phyloP scores from a whole-genome alignment of 257 asterid genomes.

The Cinchona pubescens region DNA sequence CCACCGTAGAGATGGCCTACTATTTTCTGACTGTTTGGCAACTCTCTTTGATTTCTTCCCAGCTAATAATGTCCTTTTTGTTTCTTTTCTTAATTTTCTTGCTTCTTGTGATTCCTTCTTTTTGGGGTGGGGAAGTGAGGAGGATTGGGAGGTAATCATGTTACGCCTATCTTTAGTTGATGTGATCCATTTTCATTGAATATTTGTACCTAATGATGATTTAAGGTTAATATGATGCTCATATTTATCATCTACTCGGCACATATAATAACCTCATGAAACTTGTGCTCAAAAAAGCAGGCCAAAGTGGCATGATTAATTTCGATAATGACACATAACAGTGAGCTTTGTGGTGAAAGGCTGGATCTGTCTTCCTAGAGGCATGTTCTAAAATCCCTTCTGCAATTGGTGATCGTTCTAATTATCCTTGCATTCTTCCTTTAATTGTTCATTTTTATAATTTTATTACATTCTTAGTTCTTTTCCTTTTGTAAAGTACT shows the following conservation, averaged over 20 bases:
- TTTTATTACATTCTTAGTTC: not conserved
- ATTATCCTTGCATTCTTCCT: not conserved
- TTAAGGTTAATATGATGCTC: not conserved
- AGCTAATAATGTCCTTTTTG: not conserved
- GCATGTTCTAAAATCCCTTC: slow-evolving; percentile 19
- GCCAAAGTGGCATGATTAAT: slow-evolving; percentile 39
- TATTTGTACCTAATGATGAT: not conserved
- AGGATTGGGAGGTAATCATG: not conserved
- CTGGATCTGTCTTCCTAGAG: slow-evolving; percentile 13
- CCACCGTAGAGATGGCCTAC: not conserved
- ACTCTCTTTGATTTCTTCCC: not conserved
- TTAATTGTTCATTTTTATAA: not conserved
- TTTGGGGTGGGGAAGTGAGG: not conserved
- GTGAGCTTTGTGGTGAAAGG: slow-evolving; percentile 21
- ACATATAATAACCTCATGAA: slow-evolving; percentile 13
- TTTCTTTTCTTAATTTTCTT: too few relatives aligned
- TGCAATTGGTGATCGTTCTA: slow-evolving; percentile 6
- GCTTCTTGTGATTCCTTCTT: not conserved
- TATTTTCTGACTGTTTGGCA: not conserved
- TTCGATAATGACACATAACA: slow-evolving; percentile 26
- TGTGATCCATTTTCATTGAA: not conserved
- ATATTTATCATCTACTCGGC: slow-evolving; percentile 3
- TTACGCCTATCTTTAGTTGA: not conserved
- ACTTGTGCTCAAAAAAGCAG: slow-evolving; percentile 42
- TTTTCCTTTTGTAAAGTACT: not conserved